Evolutionary conservation across 257 asterid species (phyloP), one percentile per base, ranked within the genome.

Genomic region (Avicennia marina): DNA sequence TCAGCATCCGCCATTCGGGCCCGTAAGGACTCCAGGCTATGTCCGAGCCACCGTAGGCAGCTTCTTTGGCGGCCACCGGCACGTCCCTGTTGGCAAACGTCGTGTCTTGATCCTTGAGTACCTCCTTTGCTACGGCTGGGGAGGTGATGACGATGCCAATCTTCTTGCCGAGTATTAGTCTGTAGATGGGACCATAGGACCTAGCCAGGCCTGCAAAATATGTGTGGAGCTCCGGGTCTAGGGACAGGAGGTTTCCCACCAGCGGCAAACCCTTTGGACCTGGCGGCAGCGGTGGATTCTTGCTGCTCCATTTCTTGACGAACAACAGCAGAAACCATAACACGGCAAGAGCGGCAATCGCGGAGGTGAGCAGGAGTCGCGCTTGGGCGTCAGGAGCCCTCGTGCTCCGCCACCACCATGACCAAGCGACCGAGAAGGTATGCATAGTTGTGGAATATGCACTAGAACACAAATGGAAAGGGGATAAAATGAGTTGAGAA

Each of bases 1-100:
- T 62, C 64, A 88, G 45, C 94, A 85, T 80, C 53, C 90, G 71
- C 96, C 95, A 88, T 21, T 80, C 84, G 0, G 93, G 75, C 1
- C 96, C 96, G 47, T 85, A 78, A 1, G 90, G 88, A 3, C 52
- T 78, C 90, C 94, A 88, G 0, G 64, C 86, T 3, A 88, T 85
- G 67, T 88, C 88, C 0, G 6, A 4, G 31, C 95, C 95, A 12
- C 96, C 96, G 48, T 84, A 87, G 0, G 86, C 11, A 0, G 83
- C 80, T 54, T 73, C 88, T 15, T 25, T 53, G 5, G 71, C 95
- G 0, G 88, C 95, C 44, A 63, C 85, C 2, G 95, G 94, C 11
- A 78, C 74, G 34, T 85, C 96, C 0, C 95, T 81, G 55, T 85
- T 88, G 43, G 95, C 95, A 21, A 88, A 88, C 4, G 62, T 66